phyloP scores from a whole-genome alignment of 2,329 filamentous ascomycete genomes.

The Apiospora malaysiana region DNA sequence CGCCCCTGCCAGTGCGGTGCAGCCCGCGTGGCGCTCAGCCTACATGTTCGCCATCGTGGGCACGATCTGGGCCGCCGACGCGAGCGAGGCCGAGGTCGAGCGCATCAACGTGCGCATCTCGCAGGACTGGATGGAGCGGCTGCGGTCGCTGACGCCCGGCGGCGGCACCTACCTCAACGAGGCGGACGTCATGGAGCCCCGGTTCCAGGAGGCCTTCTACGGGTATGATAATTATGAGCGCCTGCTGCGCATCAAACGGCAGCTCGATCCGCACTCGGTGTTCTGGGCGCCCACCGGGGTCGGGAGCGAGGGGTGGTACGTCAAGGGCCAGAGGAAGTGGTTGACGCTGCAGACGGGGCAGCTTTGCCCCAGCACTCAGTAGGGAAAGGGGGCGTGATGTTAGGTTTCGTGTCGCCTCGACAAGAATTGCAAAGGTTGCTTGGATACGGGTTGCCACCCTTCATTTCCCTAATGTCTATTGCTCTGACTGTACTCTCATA shows the following conservation, averaged over 20 bases:
- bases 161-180: conserved; percentile 25
- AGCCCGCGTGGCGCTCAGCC: conserved; percentile 51
- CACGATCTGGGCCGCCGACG: conserved; percentile 24
- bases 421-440: no score
- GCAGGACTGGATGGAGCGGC: conserved; percentile 34
- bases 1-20: conserved; percentile 43
- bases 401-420: no score
- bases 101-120: conserved; percentile 33
- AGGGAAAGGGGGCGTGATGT: background rate
- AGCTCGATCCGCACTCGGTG: conserved; percentile 22
- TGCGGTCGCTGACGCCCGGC: conserved; percentile 29
- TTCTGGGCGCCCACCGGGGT: conserved; percentile 26
- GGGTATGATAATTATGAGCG: conserved; percentile 24
- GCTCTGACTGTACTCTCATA: no score
- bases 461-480: background rate
- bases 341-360: conserved; percentile 21
- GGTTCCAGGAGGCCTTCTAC: conserved; percentile 23
- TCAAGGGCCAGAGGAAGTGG: conserved; percentile 17
- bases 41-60: conserved; percentile 39
- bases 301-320: conserved; percentile 23
- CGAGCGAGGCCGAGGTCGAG: conserved; percentile 25
- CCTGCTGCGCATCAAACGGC: conserved; percentile 23
- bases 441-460: background rate
- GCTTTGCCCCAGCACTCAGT: background rate
- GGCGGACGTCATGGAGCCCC: conserved; percentile 25